Evolutionary conservation across 768 basidiomycete species (phyloP).

Genomic region (Baorangia bicolor): DNA sequence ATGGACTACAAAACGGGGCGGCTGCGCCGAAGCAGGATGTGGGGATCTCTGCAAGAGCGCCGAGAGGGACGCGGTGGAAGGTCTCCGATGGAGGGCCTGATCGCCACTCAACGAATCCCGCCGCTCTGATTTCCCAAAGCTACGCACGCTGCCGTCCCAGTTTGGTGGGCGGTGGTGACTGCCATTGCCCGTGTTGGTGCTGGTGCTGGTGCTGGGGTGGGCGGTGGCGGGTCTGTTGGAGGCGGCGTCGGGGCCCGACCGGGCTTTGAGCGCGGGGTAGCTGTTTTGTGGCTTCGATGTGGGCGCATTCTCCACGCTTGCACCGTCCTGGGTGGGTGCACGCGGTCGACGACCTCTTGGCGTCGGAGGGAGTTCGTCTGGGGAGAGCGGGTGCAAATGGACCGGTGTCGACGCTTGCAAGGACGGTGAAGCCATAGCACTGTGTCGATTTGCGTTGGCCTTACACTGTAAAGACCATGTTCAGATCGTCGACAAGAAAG

Average conservation of each 20-base stretch:
- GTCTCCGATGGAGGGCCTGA: constrained; percentile 20
- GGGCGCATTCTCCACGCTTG: constrained; percentile 16
- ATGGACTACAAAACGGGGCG: constrained; percentile 41
- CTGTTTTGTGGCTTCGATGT: constrained; percentile 39
- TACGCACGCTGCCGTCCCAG: constrained; percentile 59
- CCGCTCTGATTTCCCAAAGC: constrained; percentile 46
- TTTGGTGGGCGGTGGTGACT: constrained; percentile 18
- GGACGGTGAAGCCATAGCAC: constrained; percentile 28
- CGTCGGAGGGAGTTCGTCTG: constrained; percentile 44
- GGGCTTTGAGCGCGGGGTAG: constrained; percentile 63
- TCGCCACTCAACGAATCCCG: constrained; percentile 23
- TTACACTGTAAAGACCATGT: constrained; percentile 11
- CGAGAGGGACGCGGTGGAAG: constrained; percentile 40
- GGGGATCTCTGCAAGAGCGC: constrained; percentile 40
- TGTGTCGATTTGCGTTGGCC: not conserved
- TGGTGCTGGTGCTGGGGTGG: constrained; percentile 9
- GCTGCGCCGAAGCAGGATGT: constrained; percentile 25
- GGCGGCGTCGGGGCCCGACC: constrained; percentile 36
- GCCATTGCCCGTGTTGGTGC: not conserved
- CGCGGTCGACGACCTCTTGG: constrained; percentile 51
- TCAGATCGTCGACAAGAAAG: not conserved
- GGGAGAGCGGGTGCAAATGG: constrained; percentile 69
- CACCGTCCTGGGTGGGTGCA: constrained; percentile 31
- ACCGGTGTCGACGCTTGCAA: constrained; percentile 50
- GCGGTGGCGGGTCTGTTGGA: constrained; percentile 13